phyloP scores from a whole-genome alignment of 2,329 filamentous ascomycete genomes.

The Xylaria sp. region DNA sequence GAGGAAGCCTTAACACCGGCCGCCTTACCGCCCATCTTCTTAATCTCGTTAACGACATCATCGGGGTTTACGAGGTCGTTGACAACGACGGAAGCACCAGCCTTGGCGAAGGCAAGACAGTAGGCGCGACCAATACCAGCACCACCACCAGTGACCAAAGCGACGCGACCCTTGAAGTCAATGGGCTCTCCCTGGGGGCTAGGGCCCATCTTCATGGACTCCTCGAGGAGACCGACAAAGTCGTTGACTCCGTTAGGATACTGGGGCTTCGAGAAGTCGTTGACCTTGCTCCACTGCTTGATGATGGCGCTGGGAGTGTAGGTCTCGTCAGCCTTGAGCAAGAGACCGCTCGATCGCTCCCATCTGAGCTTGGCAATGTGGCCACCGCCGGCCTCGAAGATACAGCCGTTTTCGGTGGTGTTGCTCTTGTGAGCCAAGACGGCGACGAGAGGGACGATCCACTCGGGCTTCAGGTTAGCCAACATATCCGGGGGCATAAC shows the following conservation, averaged over 20 bases:
- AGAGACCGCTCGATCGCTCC: slow-evolving; percentile 84
- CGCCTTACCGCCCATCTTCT: slow-evolving; percentile 81
- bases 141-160: slow-evolving; percentile 80
- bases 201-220: slow-evolving; percentile 70
- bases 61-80: slow-evolving; percentile 96
- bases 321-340: slow-evolving; percentile 81
- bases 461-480: slow-evolving; percentile 80
- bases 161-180: slow-evolving; percentile 79
- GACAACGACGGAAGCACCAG: slow-evolving; percentile 79
- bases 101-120: slow-evolving; percentile 79
- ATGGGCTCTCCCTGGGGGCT: slow-evolving; percentile 69
- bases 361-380: slow-evolving; percentile 90
- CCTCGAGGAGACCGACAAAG: slow-evolving; percentile 79
- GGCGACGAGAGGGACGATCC: slow-evolving; percentile 90
- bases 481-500: slow-evolving; percentile 93
- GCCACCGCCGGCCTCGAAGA: slow-evolving; percentile 91
- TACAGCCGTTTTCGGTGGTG: slow-evolving; percentile 73
- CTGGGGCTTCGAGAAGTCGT: slow-evolving; percentile 77
- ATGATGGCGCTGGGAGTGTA: slow-evolving; percentile 85
- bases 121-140: slow-evolving; percentile 90
- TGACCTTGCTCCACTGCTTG: slow-evolving; percentile 82
- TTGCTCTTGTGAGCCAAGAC: slow-evolving; percentile 82
- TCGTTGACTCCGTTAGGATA: slow-evolving; percentile 82
- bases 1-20: slow-evolving; percentile 90
- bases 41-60: slow-evolving; percentile 85